Base-by-base conservation (phyloP, 768 basidiomycete genomes). In the Lenzites betulinus region DNA sequence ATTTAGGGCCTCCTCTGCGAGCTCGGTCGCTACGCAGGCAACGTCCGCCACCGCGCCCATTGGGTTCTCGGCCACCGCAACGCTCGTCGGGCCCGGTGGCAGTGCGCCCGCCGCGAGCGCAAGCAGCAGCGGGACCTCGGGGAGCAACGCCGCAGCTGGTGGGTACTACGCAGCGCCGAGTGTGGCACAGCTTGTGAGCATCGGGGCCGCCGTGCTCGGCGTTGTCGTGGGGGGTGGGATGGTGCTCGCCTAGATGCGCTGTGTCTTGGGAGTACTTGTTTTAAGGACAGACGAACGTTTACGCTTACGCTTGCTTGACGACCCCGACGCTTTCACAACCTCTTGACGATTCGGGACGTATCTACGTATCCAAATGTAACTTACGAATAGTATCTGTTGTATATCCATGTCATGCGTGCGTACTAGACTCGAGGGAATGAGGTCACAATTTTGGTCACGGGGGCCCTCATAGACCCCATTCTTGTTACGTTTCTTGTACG, bases 1-100 rank as follows among this genome's bases (percentile, higher is more conserved):
- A n/a, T n/a, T 2, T 50, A 79, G 78, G 1, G 73, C 62, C 18
- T 63, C 68, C n/a, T 84, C 83, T 18, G 80, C 81, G n/a, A 78
- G 82, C 3, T 81, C 83, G 6, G 78, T 70, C 3, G 79, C 81
- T 5, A 59, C 61, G 15, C 66, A 73, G 30, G 67, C 73, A 7
- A 64, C 72, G 3, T 78, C 77, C 1, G 73, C 79, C 57, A 79
- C 79, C 2, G 78, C 76, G 0, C 75, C 80, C 1, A 73, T 82
- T 48, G 78, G 76, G 1, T 67, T 57, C 63, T 58, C 62, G 0
- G 50, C 55, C 52, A 66, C 69, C n/a, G 62, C 68, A 3, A 55
- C 67, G 11, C 54, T 67, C 11, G 46, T 51, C 22, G 59, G 59
- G 6, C 51, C 51, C 33, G 33, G 46, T 28, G 56, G 56, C 15